Conservation (phyloP, 805 yeast species). For the Kodamaea hsintzibuensis region DNA sequence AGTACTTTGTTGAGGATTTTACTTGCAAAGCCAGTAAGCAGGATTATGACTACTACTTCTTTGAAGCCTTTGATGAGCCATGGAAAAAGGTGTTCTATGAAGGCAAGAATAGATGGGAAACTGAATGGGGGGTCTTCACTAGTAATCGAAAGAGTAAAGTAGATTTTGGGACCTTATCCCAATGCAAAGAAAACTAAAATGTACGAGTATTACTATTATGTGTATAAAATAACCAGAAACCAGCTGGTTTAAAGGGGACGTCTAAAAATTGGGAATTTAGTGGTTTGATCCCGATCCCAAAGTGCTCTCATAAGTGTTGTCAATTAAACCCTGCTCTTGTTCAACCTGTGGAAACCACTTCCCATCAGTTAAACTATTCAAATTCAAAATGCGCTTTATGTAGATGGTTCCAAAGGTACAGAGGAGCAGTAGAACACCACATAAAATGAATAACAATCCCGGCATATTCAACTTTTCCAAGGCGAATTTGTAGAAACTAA, state of each 20-base stretch:
- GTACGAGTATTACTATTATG: background rate
- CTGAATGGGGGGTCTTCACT: conserved; percentile 70
- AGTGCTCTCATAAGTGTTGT: background rate
- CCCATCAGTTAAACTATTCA: conserved; percentile 7
- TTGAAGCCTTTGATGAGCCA: conserved; percentile 74
- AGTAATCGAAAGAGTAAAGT: conserved; percentile 48
- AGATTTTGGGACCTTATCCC: conserved; percentile 14
- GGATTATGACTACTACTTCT: conserved; percentile 54
- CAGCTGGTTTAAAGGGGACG: background rate
- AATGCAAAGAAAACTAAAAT: background rate
- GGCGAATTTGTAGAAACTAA: conserved; percentile 46
- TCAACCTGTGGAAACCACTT: background rate
- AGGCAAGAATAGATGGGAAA: conserved; percentile 56
- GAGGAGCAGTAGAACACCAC: conserved; percentile 15
- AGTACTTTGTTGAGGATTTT: conserved; percentile 52
- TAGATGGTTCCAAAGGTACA: conserved; percentile 10
- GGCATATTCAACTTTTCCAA: conserved; percentile 29
- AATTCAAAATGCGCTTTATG: conserved; percentile 20
- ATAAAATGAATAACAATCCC: conserved; percentile 26
- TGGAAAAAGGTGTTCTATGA: conserved; percentile 61
- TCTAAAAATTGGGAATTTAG: no score
- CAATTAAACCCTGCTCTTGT: background rate
- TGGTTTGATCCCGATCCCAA: no score
- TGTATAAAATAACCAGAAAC: background rate
- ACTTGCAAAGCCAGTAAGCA: conserved; percentile 44